phyloP scores from a whole-genome alignment of 78 protist species.

The Cyanophora paradoxa region DNA sequence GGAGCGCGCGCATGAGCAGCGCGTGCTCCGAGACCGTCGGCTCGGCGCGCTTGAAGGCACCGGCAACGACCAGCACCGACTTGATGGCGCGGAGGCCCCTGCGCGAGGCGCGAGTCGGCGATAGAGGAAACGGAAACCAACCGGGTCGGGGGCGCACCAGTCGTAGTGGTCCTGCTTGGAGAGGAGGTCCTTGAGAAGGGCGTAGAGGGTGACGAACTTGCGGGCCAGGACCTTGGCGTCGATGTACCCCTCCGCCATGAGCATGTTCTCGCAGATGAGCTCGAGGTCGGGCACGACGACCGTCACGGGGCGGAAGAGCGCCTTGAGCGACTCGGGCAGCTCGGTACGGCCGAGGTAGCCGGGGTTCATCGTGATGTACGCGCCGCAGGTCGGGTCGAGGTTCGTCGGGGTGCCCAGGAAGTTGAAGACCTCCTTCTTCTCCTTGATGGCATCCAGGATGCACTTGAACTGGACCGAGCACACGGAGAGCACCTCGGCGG shows the following conservation, averaged over 20 bases:
- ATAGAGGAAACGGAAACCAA: background rate
- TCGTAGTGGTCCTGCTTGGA: constrained; percentile 63
- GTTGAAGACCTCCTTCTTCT: background rate
- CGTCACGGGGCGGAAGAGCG: constrained; percentile 57
- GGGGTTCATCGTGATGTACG: constrained; percentile 76
- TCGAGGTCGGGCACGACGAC: constrained; percentile 65
- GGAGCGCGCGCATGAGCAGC: constrained; percentile 56
- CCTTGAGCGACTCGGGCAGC: constrained; percentile 65
- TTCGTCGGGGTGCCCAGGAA: constrained; percentile 3
- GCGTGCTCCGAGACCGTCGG: constrained; percentile 41
- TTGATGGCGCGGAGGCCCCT: constrained; percentile 67
- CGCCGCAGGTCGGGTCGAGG: constrained; percentile 37
- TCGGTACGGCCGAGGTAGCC: constrained; percentile 83
- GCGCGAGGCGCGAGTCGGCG: no score
- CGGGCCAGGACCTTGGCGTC: constrained; percentile 37
- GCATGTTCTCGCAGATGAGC: constrained; percentile 61
- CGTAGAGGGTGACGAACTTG: constrained; percentile 44
- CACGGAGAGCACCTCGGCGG: constrained; percentile 60
- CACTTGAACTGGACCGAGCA: constrained; percentile 49
- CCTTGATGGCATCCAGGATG: constrained; percentile 38
- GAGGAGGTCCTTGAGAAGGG: constrained; percentile 42
- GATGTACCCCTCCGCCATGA: constrained; percentile 64
- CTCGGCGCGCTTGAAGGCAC: constrained; percentile 49
- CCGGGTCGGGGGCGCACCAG: background rate
- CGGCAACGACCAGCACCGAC: constrained; percentile 55